Conservation (phyloP, 768 basidiomycete genomes). For the Amanita polypyramis region DNA sequence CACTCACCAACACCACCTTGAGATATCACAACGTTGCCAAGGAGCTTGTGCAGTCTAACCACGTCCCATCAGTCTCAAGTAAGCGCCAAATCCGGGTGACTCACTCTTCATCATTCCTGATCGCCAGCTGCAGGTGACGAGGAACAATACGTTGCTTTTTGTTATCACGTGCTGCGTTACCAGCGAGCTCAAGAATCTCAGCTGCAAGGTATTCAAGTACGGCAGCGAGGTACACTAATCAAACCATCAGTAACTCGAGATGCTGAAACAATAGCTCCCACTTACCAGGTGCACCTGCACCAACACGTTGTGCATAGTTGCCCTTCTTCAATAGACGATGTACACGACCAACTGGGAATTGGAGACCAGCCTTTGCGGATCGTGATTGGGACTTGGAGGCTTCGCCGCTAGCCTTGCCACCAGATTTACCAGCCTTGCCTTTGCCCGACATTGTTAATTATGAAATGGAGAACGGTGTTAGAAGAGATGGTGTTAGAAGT, state of each 20-base stretch:
- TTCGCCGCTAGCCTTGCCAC: slow-evolving; percentile 39
- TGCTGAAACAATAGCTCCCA: slow-evolving; percentile 5
- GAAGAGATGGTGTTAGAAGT: slow-evolving; percentile 5
- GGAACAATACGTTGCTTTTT: slow-evolving; percentile 94
- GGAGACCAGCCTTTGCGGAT: slow-evolving; percentile 65
- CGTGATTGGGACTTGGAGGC: slow-evolving; percentile 52
- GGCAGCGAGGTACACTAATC: slow-evolving; percentile 75
- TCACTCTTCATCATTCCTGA: slow-evolving; percentile 83
- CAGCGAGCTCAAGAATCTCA: slow-evolving; percentile 88
- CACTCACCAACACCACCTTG: slow-evolving; percentile 60
- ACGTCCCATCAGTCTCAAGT: background rate
- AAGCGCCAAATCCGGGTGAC: slow-evolving; percentile 6
- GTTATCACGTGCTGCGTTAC: slow-evolving; percentile 75
- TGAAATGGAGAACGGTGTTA: slow-evolving; percentile 11
- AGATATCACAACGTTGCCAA: slow-evolving; percentile 74
- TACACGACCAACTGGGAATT: slow-evolving; percentile 89
- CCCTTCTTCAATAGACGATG: slow-evolving; percentile 83
- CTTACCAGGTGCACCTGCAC: slow-evolving; percentile 78
- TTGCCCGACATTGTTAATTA: slow-evolving; percentile 36
- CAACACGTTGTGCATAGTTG: slow-evolving; percentile 82
- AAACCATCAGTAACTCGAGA: slow-evolving; percentile 5
- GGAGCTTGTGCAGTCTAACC: slow-evolving; percentile 56
- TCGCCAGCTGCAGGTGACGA: slow-evolving; percentile 85
- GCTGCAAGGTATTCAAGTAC: slow-evolving; percentile 90
- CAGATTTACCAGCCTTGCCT: slow-evolving; percentile 34